A percentile compares a stretch with the other conserved stretches of the same genome.
Evolutionary conservation across 768 basidiomycete species (phyloP).

Genomic region (Rubroboletus satanas): DNA sequence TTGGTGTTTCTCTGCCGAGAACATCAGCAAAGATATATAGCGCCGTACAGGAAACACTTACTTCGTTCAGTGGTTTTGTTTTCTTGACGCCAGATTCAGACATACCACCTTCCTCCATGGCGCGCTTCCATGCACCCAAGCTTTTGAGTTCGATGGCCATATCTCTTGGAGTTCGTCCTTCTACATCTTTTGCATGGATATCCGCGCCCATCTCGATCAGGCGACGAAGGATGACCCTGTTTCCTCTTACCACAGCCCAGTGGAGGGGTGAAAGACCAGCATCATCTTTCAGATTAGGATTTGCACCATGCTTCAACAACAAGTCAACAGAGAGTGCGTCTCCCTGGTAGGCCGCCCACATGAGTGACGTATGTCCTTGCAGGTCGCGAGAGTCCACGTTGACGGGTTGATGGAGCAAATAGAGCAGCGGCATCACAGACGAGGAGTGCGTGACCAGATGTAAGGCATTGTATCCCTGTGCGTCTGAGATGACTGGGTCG

Average conservation of each 20-base stretch:
- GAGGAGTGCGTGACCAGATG: conserved; percentile 95
- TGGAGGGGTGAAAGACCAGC: conserved; percentile 85
- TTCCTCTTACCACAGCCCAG: conserved; percentile 98
- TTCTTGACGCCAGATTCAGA: conserved; percentile 69
- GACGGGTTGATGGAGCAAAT: conserved; percentile 89
- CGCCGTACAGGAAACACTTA: conserved; percentile 29
- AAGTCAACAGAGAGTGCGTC: conserved; percentile 94
- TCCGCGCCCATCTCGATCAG: conserved; percentile 86
- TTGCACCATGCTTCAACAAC: conserved; percentile 83
- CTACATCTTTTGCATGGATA: conserved; percentile 71
- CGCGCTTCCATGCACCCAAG: conserved; percentile 84
- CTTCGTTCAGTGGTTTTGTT: conserved; percentile 68
- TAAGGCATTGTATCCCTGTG: conserved; percentile 93
- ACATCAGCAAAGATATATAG: conserved; percentile 1
- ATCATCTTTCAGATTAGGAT: conserved; percentile 71
- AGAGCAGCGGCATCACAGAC: conserved; percentile 90
- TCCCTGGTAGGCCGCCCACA: conserved; percentile 99
- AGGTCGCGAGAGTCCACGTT: conserved; percentile 86
- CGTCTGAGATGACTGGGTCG: conserved; percentile 87
- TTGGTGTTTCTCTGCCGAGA: conserved; percentile 68
- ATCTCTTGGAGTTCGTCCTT: conserved; percentile 85
- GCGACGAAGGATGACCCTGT: conserved; percentile 77
- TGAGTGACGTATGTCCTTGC: conserved; percentile 90
- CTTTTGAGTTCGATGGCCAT: conserved; percentile 95
- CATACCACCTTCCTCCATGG: conserved; percentile 83